Evolutionary conservation across 331 rosid species (phyloP), one percentile per base, ranked within the genome.

Genomic region (Quercus tomentella): DNA sequence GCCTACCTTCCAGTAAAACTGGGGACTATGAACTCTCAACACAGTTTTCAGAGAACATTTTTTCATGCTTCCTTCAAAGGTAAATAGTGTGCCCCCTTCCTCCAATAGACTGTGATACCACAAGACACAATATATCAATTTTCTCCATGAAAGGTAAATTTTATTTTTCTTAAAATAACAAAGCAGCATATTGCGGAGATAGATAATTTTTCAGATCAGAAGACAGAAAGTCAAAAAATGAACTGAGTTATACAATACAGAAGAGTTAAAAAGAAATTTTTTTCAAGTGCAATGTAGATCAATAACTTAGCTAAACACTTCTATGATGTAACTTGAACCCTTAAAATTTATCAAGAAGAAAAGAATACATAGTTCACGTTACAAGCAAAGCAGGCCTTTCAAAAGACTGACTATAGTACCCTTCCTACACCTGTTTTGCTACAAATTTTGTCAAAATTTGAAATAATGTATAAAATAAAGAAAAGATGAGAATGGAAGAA

Each of bases 1-100:
- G 37, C 74, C 11, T 68, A 92, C 98, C 97, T 94, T 94, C 98
- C 97, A 90, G 86, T 94, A 94, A 81, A 94, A 94, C 73, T 91
- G 98, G 6, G 97, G 93, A 85, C 14, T 83, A 77, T 88, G 92
- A 85, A 94, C 80, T 84, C 84, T 88, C 56, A 94, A 37, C 51
- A 78, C 89, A 79, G 89, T 60, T 81, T 85, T 89, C 9, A 83
- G 76, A 28, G 65, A 35, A 51, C 92, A 82, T 51, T 67, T 89
- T 78, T 77, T 80, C 54, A 51, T 82, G 21, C 82, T 81, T 85
- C 97, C 97, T 63, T 89, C 95, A 45, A 94, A 92, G 80, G 87
- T 89, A 76, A 84, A 90, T 79, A 91, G 83, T 16, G 97, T 88
- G 51, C 98, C 98, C 51, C 97, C 98, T 73, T 94, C 98, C 88